Evolutionary conservation across 331 rosid species (phyloP), one percentile per base, ranked within the genome.

Genomic region (Saraca asoca): DNA sequence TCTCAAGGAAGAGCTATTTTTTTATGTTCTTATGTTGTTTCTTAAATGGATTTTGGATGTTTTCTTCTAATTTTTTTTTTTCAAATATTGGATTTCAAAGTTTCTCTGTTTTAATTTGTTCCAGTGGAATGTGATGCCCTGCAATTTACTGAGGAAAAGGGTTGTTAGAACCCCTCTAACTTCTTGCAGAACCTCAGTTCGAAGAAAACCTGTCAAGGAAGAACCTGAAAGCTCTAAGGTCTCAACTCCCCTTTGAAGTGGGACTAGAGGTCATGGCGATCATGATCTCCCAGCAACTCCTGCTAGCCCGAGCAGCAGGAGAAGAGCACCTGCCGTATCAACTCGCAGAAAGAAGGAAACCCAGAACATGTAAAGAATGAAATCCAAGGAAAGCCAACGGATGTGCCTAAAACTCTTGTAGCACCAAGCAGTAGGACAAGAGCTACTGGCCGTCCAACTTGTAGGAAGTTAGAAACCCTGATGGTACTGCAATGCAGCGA

Each of bases 391-490:
- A 78, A 37, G 7, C 70, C 4, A 24, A 24, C 31, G 2, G 79
- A 57, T 31, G 73, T 73, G 49, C 75, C 64, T 0, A 60, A 75
- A 37, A 89, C 95, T 18, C 88, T 91, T 34, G 85, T 79, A 1
- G 83, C 70, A 11, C 76, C 78, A 5, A 75, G 73, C 16, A 70
- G 76, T 48, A 74, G 71, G 74, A 64, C 62, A 44, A 79, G 75
- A 67, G 83, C 68, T 44, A 64, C 75, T 1, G 69, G 66, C 15
- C 75, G 70, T 13, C 73, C 87, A 0, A 72, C 72, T 74, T 12
- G 71, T 51, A 50, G 39, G 54, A 77, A 73, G 51, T 55, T 7
- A 2, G 79, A 83, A 62, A 8, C 75, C 35, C 55, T 0, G 70
- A 29, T 29, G 80, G 46, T 5, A 24, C 55, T 66, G 43, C 87